Base-by-base conservation (phyloP, 2,329 filamentous ascomycete species). In the Talaromyces sp. region DNA sequence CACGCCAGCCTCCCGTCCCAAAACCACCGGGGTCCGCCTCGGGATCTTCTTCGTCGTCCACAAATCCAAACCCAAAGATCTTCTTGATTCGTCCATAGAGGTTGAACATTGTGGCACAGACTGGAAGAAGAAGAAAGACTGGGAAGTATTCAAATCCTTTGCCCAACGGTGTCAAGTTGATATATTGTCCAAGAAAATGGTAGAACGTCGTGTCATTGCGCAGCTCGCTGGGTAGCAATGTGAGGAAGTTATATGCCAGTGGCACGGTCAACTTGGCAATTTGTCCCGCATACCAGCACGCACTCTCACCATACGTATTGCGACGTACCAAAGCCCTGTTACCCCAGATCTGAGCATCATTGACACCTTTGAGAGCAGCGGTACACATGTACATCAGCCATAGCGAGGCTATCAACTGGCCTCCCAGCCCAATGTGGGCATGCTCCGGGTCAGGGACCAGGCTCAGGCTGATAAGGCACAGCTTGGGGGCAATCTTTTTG, bases 351-450 rank as follows among this genome's bases (percentile, higher is more conserved):
- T 94, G 95, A 66, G 96, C 90, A 69, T 96, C 91, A 13, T 88
- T 91, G 68, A 99, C 87, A 7, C 91, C 92, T 58, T 85, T 89
- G 53, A 97, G 83, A 5, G 94, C 91, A 48, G 91, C 91, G 13
- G 89, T 81, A 71, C 89, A 96, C 94, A 99, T 99, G 78, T 99
- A 99, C 58, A 92, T 80, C 61, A 99, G 87, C 94, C 94, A 99
- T 13, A 85, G 78, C 2, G 91, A 87, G 0, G 93, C 89, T 51
- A 93, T 87, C 45, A 91, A 72, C 71, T 99, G 94, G 4, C 91
- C 91, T 2, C 87, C 88, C 65, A 97, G 91, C 17, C 90, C 90
- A 61, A 97, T 86, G 58, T 89, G 85, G 58, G 84, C 84, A 10
- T 86, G 83, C 40, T 85, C 84, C 36, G 84, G 82, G 70, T 87